A percentile compares a stretch with the other conserved stretches of the same genome.
Evolutionary conservation across 306 rosid species (phyloP).

Genomic region (Rubus parviflorus): DNA sequence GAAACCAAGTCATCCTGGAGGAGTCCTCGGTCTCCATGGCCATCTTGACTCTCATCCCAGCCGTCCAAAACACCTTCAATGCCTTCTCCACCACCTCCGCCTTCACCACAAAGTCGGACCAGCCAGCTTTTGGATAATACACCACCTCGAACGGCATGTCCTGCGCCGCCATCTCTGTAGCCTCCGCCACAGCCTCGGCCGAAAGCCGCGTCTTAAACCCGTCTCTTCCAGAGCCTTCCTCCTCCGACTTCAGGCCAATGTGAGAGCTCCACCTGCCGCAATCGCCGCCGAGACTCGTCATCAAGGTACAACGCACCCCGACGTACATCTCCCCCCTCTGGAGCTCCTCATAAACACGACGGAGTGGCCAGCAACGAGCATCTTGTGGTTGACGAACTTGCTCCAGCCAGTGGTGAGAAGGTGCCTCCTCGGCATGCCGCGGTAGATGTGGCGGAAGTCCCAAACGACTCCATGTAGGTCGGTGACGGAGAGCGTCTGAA

Average conservation of each 20-base stretch:
- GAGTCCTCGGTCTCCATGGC: conserved; percentile 64
- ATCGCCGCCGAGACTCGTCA: background rate
- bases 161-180: conserved; percentile 56
- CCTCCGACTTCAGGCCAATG: conserved; percentile 22
- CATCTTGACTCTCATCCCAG: conserved; percentile 64
- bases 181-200: conserved; percentile 39
- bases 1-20: conserved; percentile 60
- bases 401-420: conserved; percentile 90
- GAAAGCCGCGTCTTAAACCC: conserved; percentile 41
- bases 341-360: conserved; percentile 57
- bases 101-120: conserved; percentile 67
- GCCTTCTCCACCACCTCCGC: conserved; percentile 57
- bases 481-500: conserved; percentile 49
- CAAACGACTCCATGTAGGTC: conserved; percentile 62
- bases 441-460: conserved; percentile 70
- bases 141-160: conserved; percentile 63
- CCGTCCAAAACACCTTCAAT: conserved; percentile 39
- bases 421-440: conserved; percentile 77
- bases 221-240: conserved; percentile 25
- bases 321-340: conserved; percentile 36
- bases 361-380: conserved; percentile 65
- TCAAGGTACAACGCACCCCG: conserved; percentile 56
- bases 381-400: conserved; percentile 69
- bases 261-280: conserved; percentile 29
- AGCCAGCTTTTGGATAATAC: conserved; percentile 61